Conservation (phyloP, 2,329 filamentous ascomycete genomes). For the Neofusicoccum laricinum region DNA sequence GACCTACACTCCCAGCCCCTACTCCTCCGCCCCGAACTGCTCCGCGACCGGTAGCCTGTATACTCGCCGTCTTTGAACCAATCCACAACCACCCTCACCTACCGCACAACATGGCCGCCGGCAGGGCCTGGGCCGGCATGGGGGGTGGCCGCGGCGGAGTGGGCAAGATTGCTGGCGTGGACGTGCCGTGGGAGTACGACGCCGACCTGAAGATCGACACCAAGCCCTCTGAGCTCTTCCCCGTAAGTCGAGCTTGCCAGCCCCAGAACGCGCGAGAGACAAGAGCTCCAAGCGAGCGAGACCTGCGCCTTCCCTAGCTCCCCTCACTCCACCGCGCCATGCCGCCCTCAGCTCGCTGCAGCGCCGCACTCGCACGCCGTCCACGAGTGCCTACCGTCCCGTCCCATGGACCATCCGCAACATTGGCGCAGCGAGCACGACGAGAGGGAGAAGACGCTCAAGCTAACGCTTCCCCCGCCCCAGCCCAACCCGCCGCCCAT, state of each 20-base stretch:
- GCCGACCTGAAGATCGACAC: constrained; percentile 36
- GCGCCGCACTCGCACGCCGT: background rate
- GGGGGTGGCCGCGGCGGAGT: constrained; percentile 31
- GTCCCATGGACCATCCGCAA: too few relatives aligned
- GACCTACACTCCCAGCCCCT: background rate
- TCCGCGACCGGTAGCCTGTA: background rate
- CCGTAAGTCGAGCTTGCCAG: constrained; percentile 27
- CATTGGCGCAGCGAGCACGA: background rate
- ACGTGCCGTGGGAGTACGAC: constrained; percentile 42
- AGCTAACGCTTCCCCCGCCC: background rate
- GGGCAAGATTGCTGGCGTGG: constrained; percentile 42
- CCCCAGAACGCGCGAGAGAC: background rate
- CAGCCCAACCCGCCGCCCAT: constrained; percentile 15
- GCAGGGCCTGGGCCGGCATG: constrained; percentile 25
- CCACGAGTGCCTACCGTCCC: too few relatives aligned
- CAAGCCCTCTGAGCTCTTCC: constrained; percentile 41
- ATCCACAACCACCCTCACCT: background rate
- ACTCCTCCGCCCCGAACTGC: background rate
- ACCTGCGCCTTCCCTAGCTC: background rate
- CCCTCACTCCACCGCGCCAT: background rate
- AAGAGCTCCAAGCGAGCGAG: background rate
- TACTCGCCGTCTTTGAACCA: background rate
- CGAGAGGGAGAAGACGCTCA: constrained; percentile 17
- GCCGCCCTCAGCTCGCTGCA: background rate
- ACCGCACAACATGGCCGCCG: constrained; percentile 18